Evolutionary conservation across 352 stramenopile genomes (phyloP).

Genomic region (Plasmopara viticola): DNA sequence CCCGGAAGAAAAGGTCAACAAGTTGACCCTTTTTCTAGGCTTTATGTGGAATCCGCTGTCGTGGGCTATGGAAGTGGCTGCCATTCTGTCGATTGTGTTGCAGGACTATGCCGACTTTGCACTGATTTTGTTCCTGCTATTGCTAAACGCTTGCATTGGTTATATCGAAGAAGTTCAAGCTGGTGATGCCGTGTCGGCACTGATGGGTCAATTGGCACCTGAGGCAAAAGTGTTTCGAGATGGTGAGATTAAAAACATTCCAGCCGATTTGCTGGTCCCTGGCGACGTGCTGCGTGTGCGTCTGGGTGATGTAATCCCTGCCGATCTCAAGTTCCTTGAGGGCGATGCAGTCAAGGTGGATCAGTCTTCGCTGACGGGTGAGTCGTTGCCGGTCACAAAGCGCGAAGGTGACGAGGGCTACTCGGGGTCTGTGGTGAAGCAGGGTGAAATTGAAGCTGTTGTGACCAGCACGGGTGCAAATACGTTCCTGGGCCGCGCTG

Average conservation of each 20-base stretch:
- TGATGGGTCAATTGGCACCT: slow-evolving; percentile 86
- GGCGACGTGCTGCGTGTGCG: slow-evolving; percentile 69
- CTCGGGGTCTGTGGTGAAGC: slow-evolving; percentile 80
- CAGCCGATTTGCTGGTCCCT: slow-evolving; percentile 56
- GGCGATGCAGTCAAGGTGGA: slow-evolving; percentile 83
- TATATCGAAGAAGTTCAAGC: slow-evolving; percentile 84
- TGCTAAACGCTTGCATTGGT: slow-evolving; percentile 70
- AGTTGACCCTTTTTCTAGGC: slow-evolving; percentile 65
- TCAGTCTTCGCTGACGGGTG: slow-evolving; percentile 90
- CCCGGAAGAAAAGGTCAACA: slow-evolving; percentile 71
- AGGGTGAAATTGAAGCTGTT: slow-evolving; percentile 88
- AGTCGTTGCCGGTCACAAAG: slow-evolving; percentile 91
- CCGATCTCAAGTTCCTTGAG: slow-evolving; percentile 86
- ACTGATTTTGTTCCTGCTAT: slow-evolving; percentile 60
- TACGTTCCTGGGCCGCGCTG: slow-evolving; percentile 89
- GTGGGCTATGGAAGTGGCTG: slow-evolving; percentile 75
- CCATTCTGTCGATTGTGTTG: slow-evolving; percentile 66
- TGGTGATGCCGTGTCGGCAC: slow-evolving; percentile 78
- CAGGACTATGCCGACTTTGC: slow-evolving; percentile 73
- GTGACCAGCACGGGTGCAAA: slow-evolving; percentile 84
- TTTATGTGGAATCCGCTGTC: slow-evolving; percentile 84
- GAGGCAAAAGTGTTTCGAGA: slow-evolving; percentile 81
- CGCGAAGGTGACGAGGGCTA: slow-evolving; percentile 69
- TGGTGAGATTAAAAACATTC: slow-evolving; percentile 61
- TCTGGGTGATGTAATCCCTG: slow-evolving; percentile 89